A percentile compares a stretch with the other conserved stretches of the same genome.
These are phyloP conservation scores for Daldinia grandis DNA, from an alignment of 495 filamentous ascomycete species.

Conservation along the genomic window DNA sequence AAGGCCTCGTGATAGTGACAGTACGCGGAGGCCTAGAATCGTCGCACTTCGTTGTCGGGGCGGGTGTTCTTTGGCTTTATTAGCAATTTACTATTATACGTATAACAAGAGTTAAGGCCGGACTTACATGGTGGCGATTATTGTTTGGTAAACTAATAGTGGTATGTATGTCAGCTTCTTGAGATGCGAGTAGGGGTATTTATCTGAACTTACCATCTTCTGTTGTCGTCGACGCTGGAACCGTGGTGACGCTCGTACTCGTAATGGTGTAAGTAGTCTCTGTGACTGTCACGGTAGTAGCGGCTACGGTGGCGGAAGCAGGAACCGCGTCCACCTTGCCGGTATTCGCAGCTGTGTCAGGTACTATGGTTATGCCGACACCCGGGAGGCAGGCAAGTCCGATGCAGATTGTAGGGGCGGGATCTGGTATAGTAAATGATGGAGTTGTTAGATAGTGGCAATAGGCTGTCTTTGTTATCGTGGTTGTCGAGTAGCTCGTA, in stretches of 20 bases:
- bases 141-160: slow-evolving; percentile 45
- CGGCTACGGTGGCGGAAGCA: slow-evolving; percentile 33
- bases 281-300: slow-evolving; percentile 52
- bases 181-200: neutral
- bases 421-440: slow-evolving; percentile 29
- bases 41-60: slow-evolving; percentile 51
- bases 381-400: slow-evolving; percentile 30
- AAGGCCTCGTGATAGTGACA: slow-evolving; percentile 45
- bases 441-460: slow-evolving; percentile 48
- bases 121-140: slow-evolving; percentile 54
- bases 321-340: slow-evolving; percentile 15
- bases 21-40: slow-evolving; percentile 45
- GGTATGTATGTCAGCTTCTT: slow-evolving; percentile 22
- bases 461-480: slow-evolving; percentile 44
- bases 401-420: slow-evolving; percentile 34
- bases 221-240: slow-evolving; percentile 48
- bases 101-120: neutral
- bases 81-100: neutral
- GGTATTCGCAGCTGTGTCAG: slow-evolving; percentile 20
- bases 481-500: slow-evolving; percentile 50
- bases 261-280: slow-evolving; percentile 55
- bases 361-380: slow-evolving; percentile 5
- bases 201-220: slow-evolving; percentile 47
- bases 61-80: slow-evolving; percentile 45
- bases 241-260: slow-evolving; percentile 47